Evolutionary conservation across 2,329 filamentous ascomycete genomes (phyloP).

Genomic region (Arthroderma uncinatum): DNA sequence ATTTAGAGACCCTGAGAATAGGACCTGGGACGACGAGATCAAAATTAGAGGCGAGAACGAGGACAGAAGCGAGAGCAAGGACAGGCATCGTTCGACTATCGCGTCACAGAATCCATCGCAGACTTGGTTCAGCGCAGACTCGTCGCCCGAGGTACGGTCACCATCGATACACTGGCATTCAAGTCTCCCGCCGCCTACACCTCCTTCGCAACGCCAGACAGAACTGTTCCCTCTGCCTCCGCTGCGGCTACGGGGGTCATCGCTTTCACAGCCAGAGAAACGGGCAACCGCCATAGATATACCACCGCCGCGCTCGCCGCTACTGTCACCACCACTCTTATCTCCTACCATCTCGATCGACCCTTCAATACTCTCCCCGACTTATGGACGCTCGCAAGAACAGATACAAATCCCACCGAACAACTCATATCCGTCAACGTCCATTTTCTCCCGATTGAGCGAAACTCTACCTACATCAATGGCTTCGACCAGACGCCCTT

Average conservation of each 20-base stretch:
- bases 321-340: not conserved
- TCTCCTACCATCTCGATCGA: not conserved
- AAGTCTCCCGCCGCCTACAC: not conserved
- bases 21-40: not conserved
- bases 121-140: not conserved
- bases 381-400: constrained; percentile 6
- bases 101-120: not conserved
- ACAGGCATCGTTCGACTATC: not conserved
- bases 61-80: not conserved
- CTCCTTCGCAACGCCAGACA: not conserved
- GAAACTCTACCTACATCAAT: not conserved
- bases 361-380: not conserved
- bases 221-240: not conserved
- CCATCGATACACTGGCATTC: not conserved
- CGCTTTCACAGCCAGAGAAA: not conserved
- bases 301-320: not conserved
- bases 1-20: not conserved
- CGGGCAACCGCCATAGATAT: too few relatives aligned
- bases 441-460: not conserved
- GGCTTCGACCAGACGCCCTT: constrained; percentile 3
- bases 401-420: not conserved
- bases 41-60: not conserved
- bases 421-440: constrained; percentile 1
- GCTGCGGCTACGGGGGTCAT: not conserved
- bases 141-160: not conserved